Percentiles rank a stretch among this genome's conserved stretches.
These are phyloP conservation scores for Trametes polyzona DNA, from an alignment of 1,284 basidiomycete genomes.

Conservation along the genomic window DNA sequence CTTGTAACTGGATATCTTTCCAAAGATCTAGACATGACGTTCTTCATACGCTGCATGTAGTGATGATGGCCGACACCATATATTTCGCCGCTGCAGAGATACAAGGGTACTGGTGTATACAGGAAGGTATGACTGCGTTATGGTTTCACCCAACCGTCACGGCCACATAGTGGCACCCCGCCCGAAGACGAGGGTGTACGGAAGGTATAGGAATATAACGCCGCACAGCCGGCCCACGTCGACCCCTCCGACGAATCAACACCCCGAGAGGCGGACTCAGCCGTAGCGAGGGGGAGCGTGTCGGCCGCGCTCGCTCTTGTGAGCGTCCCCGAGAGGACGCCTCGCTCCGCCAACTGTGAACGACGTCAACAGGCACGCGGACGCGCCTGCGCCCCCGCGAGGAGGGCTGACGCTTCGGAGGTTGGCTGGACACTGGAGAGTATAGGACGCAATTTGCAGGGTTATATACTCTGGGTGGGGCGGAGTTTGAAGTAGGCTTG, in stretches of 20 bases:
- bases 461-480: conserved; percentile 31
- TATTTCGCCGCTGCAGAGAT: background rate
- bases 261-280: conserved; percentile 49
- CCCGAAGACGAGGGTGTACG: conserved; percentile 48
- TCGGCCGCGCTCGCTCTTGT: conserved; percentile 60
- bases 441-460: conserved; percentile 22
- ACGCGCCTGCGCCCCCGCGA: conserved; percentile 22
- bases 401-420: conserved; percentile 42
- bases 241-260: conserved; percentile 55
- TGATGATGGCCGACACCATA: background rate
- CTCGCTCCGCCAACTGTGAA: conserved; percentile 79
- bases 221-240: conserved; percentile 43
- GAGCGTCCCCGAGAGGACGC: conserved; percentile 62
- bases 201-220: conserved; percentile 81
- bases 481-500: conserved; percentile 34
- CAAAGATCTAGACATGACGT: no score
- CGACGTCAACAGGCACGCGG: conserved; percentile 43
- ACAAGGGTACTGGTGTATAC: no score
- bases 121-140: conserved; percentile 60
- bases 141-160: conserved; percentile 82
- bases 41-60: no score
- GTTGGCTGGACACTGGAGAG: conserved; percentile 44
- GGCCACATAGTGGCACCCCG: conserved; percentile 69
- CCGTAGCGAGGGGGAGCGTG: conserved; percentile 36
- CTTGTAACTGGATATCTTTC: no score